Evolutionary conservation across 768 basidiomycete species (phyloP), one percentile per base, ranked within the genome.

Genomic region (Pleurotus salmoneostramineus): DNA sequence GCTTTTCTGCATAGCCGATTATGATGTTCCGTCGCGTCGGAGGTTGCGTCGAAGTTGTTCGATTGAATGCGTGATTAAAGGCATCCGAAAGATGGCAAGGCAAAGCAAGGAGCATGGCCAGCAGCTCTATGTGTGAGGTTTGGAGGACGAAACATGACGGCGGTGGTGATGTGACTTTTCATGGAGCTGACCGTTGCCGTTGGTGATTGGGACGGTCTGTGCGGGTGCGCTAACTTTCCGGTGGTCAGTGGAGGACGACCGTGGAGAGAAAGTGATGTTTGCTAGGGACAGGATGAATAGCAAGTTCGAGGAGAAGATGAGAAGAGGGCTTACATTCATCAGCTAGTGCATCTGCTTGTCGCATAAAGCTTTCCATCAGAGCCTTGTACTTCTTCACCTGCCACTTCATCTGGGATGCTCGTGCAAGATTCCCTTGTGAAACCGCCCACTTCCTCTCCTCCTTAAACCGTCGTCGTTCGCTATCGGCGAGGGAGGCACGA

Each of bases 381-480:
- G 86, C 83, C 35, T 87, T 83, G 70, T 90, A 93, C 15, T 86
- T 81, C 73, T 88, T 88, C 59, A 91, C 88, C 69, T 91, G 88
- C 86, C 89, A 91, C 64, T 84, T 85, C 78, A 93, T 84, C 74
- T 94, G 86, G 31, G 79, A 75, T 33, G 91, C 91, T 47, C 90
- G 82, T 6, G 89, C 84, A 45, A 74, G 60, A 66, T 94, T 91
- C 0, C 90, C 90, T 67, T 88, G 85, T 15, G 88, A 88, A 40
- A 87, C 67, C 0, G 92, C 92, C 92, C 92, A 94, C 68, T 92
- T 91, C 62, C 84, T 80, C 71, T 94, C 92, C 71, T 94, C 92
- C 74, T 85, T 89, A 74, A 85, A 89, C 56, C 90, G 79, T 42
- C 92, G 80, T 15, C 89, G 82, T 71, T 94, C 91, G 60, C 85